These are phyloP conservation scores for Nitzschia putrida DNA, from an alignment of 108 stramenopile species.

Conservation along the genomic window DNA sequence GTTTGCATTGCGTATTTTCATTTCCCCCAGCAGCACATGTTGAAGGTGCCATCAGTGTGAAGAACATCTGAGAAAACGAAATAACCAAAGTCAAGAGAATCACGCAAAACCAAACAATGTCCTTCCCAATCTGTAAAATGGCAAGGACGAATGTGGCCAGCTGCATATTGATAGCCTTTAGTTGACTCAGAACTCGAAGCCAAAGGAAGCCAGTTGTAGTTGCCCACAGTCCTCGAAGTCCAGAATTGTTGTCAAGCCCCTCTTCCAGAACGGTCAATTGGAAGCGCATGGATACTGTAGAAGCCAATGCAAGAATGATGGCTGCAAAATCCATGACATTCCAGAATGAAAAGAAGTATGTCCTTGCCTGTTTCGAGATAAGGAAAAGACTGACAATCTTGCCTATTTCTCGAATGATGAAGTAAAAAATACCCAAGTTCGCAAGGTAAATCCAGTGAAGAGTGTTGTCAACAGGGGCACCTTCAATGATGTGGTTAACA, in stretches of 20 bases:
- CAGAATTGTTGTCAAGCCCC: conserved; percentile 27
- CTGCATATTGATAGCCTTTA: conserved; percentile 62
- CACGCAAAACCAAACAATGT: conserved; percentile 63
- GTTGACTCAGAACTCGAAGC: conserved; percentile 52
- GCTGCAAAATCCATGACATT: conserved; percentile 56
- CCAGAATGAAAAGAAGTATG: conserved; percentile 62
- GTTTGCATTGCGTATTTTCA: conserved; percentile 33
- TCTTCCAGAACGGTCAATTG: conserved; percentile 24
- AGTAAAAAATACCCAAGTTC: conserved; percentile 63
- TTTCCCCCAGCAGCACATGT: conserved; percentile 33
- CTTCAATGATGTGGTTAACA: conserved; percentile 41
- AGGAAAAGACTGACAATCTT: conserved; percentile 48
- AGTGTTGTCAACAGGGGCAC: conserved; percentile 26
- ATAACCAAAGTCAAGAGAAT: conserved; percentile 55
- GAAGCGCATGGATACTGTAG: conserved; percentile 44
- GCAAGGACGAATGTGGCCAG: conserved; percentile 63
- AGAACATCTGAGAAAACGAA: conserved; percentile 64
- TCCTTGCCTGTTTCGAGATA: conserved; percentile 38
- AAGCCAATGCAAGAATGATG: conserved; percentile 40
- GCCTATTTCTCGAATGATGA: conserved; percentile 61
- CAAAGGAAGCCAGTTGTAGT: conserved; percentile 60
- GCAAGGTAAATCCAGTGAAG: conserved; percentile 54
- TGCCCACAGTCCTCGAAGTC: conserved; percentile 45
- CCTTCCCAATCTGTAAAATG: conserved; percentile 56
- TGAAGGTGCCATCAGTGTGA: conserved; percentile 48